phyloP scores from a whole-genome alignment of 495 filamentous ascomycete genomes.

The Penicillium mononematosum region DNA sequence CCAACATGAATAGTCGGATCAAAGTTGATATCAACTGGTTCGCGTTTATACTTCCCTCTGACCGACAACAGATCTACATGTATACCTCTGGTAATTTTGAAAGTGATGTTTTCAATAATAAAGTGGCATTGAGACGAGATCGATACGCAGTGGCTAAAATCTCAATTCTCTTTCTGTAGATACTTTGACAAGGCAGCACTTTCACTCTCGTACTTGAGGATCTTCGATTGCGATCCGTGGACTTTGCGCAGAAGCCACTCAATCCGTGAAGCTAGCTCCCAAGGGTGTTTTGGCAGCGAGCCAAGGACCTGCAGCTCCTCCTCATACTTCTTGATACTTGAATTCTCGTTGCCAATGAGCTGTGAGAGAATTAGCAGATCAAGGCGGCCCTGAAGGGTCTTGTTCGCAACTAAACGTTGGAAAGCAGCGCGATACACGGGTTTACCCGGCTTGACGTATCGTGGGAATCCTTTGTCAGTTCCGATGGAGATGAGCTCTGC shows the following conservation, averaged over 20 bases:
- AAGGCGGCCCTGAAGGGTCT: conserved; percentile 68
- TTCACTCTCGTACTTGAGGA: conserved; percentile 72
- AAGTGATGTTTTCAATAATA: not conserved
- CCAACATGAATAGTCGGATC: not conserved
- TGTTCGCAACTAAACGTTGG: conserved; percentile 63
- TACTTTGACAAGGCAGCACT: conserved; percentile 67
- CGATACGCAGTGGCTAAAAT: not conserved
- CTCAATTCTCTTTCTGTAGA: conserved; percentile 32
- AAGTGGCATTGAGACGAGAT: not conserved
- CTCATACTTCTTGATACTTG: conserved; percentile 74
- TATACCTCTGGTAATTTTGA: not conserved
- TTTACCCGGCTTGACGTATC: conserved; percentile 72
- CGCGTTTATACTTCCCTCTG: not conserved
- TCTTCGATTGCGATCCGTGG: conserved; percentile 67
- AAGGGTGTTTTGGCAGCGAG: conserved; percentile 60
- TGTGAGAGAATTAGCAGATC: conserved; percentile 69
- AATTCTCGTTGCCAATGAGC: conserved; percentile 68
- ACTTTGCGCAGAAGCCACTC: conserved; percentile 74
- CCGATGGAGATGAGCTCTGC: conserved; percentile 82
- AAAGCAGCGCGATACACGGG: conserved; percentile 90
- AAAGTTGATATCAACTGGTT: not conserved
- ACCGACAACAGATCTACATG: not conserved
- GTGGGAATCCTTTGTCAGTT: conserved; percentile 71
- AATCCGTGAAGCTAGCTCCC: conserved; percentile 59
- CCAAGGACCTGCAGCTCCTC: conserved; percentile 68